These are phyloP conservation scores for Lentinula sp. DNA, from an alignment of 768 basidiomycete genomes.

Conservation along the genomic window DNA sequence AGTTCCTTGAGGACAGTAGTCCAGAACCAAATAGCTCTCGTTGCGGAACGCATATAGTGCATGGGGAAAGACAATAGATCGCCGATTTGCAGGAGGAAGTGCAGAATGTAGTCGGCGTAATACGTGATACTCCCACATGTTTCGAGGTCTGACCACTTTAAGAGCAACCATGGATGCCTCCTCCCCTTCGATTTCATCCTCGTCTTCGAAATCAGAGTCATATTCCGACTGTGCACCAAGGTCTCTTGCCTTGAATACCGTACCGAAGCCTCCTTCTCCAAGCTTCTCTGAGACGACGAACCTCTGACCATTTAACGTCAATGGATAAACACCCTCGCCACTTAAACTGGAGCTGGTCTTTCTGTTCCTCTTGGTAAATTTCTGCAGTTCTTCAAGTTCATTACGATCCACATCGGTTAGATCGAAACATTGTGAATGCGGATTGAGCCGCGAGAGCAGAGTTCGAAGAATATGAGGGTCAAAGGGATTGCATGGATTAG, in stretches of 20 bases:
- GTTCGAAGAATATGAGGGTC: conserved; percentile 57
- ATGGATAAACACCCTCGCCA: conserved; percentile 35
- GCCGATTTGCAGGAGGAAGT: conserved; percentile 51
- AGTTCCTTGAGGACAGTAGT: conserved; percentile 86
- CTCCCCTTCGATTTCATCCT: conserved; percentile 46
- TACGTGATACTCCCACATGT: conserved; percentile 89
- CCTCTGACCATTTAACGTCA: conserved; percentile 56
- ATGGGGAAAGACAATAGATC: conserved; percentile 72
- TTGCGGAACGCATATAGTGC: conserved; percentile 80
- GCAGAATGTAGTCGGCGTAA: conserved; percentile 70
- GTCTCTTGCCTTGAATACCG: conserved; percentile 83
- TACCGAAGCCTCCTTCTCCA: conserved; percentile 95
- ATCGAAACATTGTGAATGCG: conserved; percentile 59
- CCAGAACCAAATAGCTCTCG: conserved; percentile 86
- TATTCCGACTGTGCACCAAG: conserved; percentile 33
- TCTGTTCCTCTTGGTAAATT: conserved; percentile 49
- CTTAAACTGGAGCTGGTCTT: conserved; percentile 34
- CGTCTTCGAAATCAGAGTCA: conserved; percentile 47
- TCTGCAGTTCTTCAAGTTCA: conserved; percentile 66
- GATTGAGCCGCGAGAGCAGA: conserved; percentile 57
- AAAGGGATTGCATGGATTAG: conserved; percentile 88
- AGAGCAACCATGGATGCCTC: conserved; percentile 64
- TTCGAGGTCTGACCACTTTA: conserved; percentile 86
- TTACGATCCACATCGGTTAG: conserved; percentile 46
- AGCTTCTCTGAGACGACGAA: conserved; percentile 81